Evolutionary conservation across 495 filamentous ascomycete species (phyloP).

Genomic region (Parachaetomium inaequale): DNA sequence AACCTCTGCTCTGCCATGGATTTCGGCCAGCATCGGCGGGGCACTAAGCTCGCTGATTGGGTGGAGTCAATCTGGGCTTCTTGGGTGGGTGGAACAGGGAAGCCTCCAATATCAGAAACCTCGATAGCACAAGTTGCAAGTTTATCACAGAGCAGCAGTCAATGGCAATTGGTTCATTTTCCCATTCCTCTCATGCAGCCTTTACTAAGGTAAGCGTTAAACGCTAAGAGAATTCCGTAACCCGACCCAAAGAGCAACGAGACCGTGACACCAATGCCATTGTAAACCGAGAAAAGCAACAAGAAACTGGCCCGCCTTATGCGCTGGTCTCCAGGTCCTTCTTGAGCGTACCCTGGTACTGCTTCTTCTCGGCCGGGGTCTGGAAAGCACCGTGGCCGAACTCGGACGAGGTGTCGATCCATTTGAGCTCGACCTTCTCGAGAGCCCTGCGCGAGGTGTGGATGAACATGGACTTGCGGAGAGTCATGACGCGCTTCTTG

Average conservation of each 20-base stretch:
- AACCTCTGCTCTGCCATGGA: constrained; percentile 16
- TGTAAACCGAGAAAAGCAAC: constrained; percentile 46
- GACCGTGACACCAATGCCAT: constrained; percentile 56
- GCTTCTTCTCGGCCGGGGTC: constrained; percentile 93
- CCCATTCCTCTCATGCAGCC: constrained; percentile 46
- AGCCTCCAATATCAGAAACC: no score
- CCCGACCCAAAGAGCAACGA: constrained; percentile 46
- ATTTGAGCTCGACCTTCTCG: constrained; percentile 99
- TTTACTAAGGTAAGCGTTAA: constrained; percentile 40
- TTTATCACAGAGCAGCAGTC: constrained; percentile 13
- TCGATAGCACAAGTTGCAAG: not conserved
- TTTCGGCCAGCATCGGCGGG: constrained; percentile 8
- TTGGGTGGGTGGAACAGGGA: no score
- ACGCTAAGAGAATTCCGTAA: constrained; percentile 38
- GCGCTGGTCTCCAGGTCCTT: constrained; percentile 80
- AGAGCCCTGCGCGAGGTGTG: constrained; percentile 92
- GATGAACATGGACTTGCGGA: constrained; percentile 97
- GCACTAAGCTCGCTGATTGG: not conserved
- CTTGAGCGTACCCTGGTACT: constrained; percentile 96
- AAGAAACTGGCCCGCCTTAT: constrained; percentile 48
- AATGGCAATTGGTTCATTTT: constrained; percentile 34
- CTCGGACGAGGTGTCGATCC: constrained; percentile 99
- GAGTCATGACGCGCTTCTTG: constrained; percentile 99
- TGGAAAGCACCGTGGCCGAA: constrained; percentile 99
- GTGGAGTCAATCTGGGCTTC: not conserved